A percentile compares a stretch with the other conserved stretches of the same genome.
Evolutionary conservation across 2,329 filamentous ascomycete species (phyloP).

Genomic region (Colletotrichum costaricense): DNA sequence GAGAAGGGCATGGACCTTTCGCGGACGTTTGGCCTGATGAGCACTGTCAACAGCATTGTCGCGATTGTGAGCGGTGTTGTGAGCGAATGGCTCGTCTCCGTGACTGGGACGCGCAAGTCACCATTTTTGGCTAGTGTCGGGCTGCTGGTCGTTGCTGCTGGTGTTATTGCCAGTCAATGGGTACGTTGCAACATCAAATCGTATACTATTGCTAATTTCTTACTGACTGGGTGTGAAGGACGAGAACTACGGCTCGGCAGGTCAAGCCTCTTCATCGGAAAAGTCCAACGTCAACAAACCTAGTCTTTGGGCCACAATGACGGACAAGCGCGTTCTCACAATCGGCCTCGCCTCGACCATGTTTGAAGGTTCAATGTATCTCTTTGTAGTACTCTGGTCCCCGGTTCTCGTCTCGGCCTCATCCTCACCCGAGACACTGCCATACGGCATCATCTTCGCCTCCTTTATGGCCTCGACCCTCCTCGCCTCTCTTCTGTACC

Average conservation of each 20-base stretch:
- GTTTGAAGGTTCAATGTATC: conserved; percentile 69
- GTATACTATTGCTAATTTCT: neutral
- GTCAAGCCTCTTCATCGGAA: conserved; percentile 24
- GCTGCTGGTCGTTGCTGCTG: conserved; percentile 54
- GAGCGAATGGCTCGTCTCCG: conserved; percentile 61
- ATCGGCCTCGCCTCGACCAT: conserved; percentile 64
- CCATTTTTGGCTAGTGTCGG: conserved; percentile 57
- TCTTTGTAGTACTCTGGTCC: conserved; percentile 71
- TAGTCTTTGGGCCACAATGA: conserved; percentile 39
- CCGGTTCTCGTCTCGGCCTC: conserved; percentile 57
- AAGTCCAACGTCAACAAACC: conserved; percentile 26
- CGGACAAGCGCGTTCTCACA: conserved; percentile 59
- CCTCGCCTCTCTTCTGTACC: conserved; percentile 66
- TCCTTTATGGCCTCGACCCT: conserved; percentile 70
- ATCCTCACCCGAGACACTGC: conserved; percentile 40
- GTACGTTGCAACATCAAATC: conserved; percentile 41
- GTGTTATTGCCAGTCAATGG: conserved; percentile 59
- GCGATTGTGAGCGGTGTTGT: conserved; percentile 64
- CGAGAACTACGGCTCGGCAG: conserved; percentile 60
- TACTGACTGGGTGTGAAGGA: conserved; percentile 44
- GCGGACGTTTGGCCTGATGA: conserved; percentile 62
- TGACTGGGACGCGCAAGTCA: conserved; percentile 59
- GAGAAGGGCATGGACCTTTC: conserved; percentile 55
- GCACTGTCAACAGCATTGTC: conserved; percentile 64
- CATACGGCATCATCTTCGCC: conserved; percentile 66